phyloP scores from a whole-genome alignment of 306 rosid species.

The Dalbergia oliveri region DNA sequence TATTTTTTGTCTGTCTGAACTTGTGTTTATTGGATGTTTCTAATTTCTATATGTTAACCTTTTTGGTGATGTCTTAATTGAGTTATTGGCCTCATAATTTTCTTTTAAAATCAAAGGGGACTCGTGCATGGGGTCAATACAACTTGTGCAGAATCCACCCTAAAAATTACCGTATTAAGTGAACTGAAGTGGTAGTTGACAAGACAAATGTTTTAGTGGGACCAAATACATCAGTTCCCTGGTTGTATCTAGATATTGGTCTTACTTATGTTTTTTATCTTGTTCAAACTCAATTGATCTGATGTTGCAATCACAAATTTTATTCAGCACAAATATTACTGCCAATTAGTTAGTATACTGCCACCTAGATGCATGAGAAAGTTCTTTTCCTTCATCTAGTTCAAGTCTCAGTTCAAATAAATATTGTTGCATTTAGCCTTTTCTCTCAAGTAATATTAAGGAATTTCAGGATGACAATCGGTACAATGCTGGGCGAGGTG shows the following conservation, averaged over 20 bases:
- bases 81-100: background rate
- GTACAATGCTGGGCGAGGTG: slow-evolving; percentile 93
- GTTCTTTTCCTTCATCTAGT: background rate
- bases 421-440: slow-evolving; percentile 41
- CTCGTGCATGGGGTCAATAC: slow-evolving; percentile 9
- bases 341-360: background rate
- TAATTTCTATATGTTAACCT: background rate
- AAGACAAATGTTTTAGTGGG: slow-evolving; percentile 3
- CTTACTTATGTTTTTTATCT: background rate
- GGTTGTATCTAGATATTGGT: background rate
- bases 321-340: background rate
- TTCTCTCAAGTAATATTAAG: slow-evolving; percentile 35
- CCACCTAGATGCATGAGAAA: background rate
- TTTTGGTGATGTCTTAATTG: background rate
- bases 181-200: background rate
- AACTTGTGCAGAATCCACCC: background rate
- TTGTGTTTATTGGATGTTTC: background rate
- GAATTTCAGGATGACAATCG: slow-evolving; percentile 82
- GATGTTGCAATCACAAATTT: background rate
- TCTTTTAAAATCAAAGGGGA: slow-evolving; percentile 1
- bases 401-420: slow-evolving; percentile 18
- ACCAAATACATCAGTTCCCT: background rate
- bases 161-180: background rate
- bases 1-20: background rate
- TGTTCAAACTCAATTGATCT: slow-evolving; percentile 18